Base-by-base conservation (phyloP, 306 rosid species). In the Heteromeles arbutifolia region DNA sequence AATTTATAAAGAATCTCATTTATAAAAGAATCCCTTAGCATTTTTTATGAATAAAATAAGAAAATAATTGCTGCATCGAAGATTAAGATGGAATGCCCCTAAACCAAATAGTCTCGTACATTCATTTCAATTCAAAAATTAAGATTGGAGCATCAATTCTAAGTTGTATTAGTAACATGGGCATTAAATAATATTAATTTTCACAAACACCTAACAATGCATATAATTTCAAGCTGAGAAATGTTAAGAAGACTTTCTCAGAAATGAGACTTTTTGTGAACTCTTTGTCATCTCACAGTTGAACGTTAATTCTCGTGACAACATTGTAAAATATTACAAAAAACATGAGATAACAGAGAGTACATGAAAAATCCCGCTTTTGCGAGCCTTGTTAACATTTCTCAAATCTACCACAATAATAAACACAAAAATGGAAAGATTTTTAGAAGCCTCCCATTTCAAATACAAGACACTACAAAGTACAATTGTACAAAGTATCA, bases 271-370 rank as follows among this genome's bases (percentile, higher is more conserved):
- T 29, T 29, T 29, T 0, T 29, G 4, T 29, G 4, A 29, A 29
- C 4, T 29, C 31, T 28, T 2, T 3, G 31, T 29, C 31, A 29
- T 4, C 0, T 29, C 31, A 29, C 0, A 29, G 31, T 29, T 29
- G 3, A 29, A 29, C 3, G 4, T 29, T 2, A 29, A 29, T 29
- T 29, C 31, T 0, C 1, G 31, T 29, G 3, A 0, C 31, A 29
- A 29, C 31, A 29, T 29, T 29, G 3, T 29, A 2, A 29, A 29
- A 28, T 28, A 28, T 28, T 28, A 1, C 29, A 28, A 28, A 28
- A 34, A 34, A 34, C 9, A 34, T 34, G 0, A 34, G 5, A 2
- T 6, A 0, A 1, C 2, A 0, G 0, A 6, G 0, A 7, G 0
- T 34, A 0, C 2, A 34, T 34, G 5, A 34, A 34, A 37, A 37